A percentile compares a stretch with the other conserved stretches of the same genome.
Evolutionary conservation across 1,139 yeast species (phyloP).

Genomic region (Yamadazyma atlantica): DNA sequence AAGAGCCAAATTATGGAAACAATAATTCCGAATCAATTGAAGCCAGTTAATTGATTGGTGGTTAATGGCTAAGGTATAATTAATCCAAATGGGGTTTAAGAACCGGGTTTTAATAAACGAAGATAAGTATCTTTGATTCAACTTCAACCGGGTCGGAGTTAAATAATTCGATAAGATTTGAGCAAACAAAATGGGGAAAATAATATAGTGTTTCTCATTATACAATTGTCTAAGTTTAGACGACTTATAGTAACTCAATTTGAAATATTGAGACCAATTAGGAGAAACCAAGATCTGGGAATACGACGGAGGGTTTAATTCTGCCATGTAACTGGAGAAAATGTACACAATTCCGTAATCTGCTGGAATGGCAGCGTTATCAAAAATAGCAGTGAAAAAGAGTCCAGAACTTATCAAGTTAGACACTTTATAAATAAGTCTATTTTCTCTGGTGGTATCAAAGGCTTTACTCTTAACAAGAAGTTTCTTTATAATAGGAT

Average conservation of each 20-base stretch:
- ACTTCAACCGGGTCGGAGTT: constrained; percentile 39
- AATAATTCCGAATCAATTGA: constrained; percentile 27
- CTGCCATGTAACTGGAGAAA: constrained; percentile 33
- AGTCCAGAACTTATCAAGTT: constrained; percentile 29
- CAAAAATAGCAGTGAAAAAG: constrained; percentile 32
- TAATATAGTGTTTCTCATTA: constrained; percentile 30
- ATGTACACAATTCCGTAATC: constrained; percentile 41
- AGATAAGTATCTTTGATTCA: constrained; percentile 39
- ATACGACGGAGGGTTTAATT: constrained; percentile 37
- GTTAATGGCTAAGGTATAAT: constrained; percentile 31
- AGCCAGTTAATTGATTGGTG: constrained; percentile 30
- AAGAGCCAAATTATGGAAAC: constrained; percentile 26
- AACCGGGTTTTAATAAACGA: constrained; percentile 30
- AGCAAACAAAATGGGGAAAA: constrained; percentile 39
- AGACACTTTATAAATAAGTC: constrained; percentile 17
- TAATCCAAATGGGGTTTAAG: constrained; percentile 46
- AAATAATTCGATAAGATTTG: constrained; percentile 44
- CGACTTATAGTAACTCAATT: constrained; percentile 24
- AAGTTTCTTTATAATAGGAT: constrained; percentile 27
- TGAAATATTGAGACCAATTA: constrained; percentile 25
- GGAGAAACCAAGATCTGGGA: constrained; percentile 30
- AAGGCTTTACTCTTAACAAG: constrained; percentile 1
- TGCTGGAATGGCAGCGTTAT: constrained; percentile 31
- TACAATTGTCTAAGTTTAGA: constrained; percentile 23
- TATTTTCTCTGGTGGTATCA: constrained; percentile 1